These are phyloP conservation scores for Aspergillus piperis DNA, from an alignment of 2,329 filamentous ascomycete species.

Conservation along the genomic window DNA sequence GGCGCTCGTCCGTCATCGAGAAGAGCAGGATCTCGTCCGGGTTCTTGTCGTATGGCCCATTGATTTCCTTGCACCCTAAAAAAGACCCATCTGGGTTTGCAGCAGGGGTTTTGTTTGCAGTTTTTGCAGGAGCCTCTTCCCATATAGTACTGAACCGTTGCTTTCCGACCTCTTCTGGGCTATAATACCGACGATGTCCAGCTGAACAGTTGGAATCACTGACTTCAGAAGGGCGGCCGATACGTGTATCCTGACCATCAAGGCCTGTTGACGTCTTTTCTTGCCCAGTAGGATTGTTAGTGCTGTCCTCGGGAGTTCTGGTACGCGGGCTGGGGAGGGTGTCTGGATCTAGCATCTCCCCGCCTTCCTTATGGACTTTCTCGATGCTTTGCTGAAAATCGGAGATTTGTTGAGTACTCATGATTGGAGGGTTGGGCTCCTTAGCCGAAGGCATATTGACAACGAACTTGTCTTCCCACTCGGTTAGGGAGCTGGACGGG, in stretches of 20 bases:
- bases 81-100: constrained; percentile 39
- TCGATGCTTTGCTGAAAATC: constrained; percentile 44
- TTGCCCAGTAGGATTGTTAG: constrained; percentile 28
- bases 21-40: constrained; percentile 43
- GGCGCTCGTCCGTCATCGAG: constrained; percentile 29
- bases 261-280: constrained; percentile 20
- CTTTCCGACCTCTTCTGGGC: constrained; percentile 43
- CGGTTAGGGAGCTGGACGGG: constrained; percentile 33
- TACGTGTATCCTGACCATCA: constrained; percentile 23
- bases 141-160: constrained; percentile 39
- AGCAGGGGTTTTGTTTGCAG: constrained; percentile 23
- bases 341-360: constrained; percentile 34
- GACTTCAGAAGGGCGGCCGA: constrained; percentile 6
- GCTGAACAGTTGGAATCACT: constrained; percentile 12
- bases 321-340: constrained; percentile 35
- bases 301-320: constrained; percentile 31
- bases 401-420: constrained; percentile 42
- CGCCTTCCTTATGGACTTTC: constrained; percentile 31
- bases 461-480: constrained; percentile 46
- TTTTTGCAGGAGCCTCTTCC: constrained; percentile 32
- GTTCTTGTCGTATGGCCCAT: constrained; percentile 35
- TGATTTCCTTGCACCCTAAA: constrained; percentile 45
- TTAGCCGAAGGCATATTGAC: constrained; percentile 47
- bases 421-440: constrained; percentile 43
- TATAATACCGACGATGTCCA: constrained; percentile 34